Evolutionary conservation across 2,329 filamentous ascomycete species (phyloP).

Genomic region (Onygena corvina): DNA sequence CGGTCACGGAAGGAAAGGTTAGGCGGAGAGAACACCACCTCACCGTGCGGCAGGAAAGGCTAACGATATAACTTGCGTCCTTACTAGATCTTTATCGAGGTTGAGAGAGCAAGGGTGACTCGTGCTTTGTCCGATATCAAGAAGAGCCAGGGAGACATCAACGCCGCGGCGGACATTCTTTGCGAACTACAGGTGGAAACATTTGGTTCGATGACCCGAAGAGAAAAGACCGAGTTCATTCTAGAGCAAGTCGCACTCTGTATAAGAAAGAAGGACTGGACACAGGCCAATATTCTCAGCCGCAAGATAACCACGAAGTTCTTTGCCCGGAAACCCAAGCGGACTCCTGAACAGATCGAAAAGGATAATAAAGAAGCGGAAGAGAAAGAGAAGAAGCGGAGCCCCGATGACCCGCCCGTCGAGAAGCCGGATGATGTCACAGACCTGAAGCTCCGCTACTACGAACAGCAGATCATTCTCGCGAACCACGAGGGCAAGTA

Average conservation of each 20-base stretch:
- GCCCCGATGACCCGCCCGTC: constrained; percentile 62
- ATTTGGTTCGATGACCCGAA: constrained; percentile 91
- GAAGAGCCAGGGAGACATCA: constrained; percentile 85
- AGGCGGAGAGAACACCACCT: neutral
- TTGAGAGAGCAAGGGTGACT: constrained; percentile 90
- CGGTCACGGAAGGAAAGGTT: constrained; percentile 92
- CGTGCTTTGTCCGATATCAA: constrained; percentile 95
- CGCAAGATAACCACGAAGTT: constrained; percentile 96
- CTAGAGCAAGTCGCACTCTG: constrained; percentile 87
- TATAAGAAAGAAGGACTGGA: constrained; percentile 93
- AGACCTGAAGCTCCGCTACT: constrained; percentile 88
- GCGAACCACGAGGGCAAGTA: constrained; percentile 98
- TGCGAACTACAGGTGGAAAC: constrained; percentile 98
- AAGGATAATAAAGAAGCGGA: constrained; percentile 79
- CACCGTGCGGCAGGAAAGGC: neutral
- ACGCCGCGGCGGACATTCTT: constrained; percentile 78
- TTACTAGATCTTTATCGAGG: constrained; percentile 84
- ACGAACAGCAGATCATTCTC: constrained; percentile 91
- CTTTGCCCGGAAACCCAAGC: constrained; percentile 79
- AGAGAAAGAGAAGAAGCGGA: constrained; percentile 61
- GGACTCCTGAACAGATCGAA: constrained; percentile 75
- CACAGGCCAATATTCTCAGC: constrained; percentile 81
- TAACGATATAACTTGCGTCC: neutral
- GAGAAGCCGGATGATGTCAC: constrained; percentile 81
- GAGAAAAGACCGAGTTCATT: constrained; percentile 98